Percentiles rank a stretch among this genome's conserved stretches.
Evolutionary conservation across 2,329 filamentous ascomycete species (phyloP).

Genomic region (Claviceps africana): DNA sequence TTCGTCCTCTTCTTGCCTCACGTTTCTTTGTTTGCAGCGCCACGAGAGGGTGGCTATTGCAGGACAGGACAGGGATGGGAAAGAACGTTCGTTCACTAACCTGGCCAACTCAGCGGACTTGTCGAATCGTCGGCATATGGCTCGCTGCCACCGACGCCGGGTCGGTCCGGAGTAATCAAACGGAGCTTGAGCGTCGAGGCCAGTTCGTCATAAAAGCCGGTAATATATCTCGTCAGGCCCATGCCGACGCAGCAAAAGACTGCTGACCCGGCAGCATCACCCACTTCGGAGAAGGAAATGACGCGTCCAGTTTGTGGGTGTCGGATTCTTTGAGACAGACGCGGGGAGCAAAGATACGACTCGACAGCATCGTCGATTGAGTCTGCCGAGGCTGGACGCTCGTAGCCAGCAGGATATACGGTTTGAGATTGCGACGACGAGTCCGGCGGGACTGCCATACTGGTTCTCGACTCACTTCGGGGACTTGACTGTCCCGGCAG

Average conservation of each 20-base stretch:
- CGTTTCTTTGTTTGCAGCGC: background rate
- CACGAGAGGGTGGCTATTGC: background rate
- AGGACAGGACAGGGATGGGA: background rate
- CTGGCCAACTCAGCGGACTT: conserved; percentile 86
- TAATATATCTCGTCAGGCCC: conserved; percentile 91
- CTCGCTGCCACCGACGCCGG: conserved; percentile 86
- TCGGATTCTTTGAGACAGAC: conserved; percentile 74
- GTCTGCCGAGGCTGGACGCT: conserved; percentile 65
- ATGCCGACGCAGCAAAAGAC: conserved; percentile 97
- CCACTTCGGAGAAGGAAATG: conserved; percentile 94
- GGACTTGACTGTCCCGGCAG: conserved; percentile 36
- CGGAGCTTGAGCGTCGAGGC: conserved; percentile 77
- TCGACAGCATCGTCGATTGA: conserved; percentile 82
- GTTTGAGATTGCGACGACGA: conserved; percentile 12
- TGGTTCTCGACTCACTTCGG: conserved; percentile 22
- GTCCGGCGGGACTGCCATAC: conserved; percentile 13
- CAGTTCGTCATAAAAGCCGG: conserved; percentile 92
- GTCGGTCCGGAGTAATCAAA: conserved; percentile 85
- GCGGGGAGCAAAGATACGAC: conserved; percentile 67
- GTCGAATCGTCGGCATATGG: conserved; percentile 67
- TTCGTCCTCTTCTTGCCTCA: too few relatives aligned
- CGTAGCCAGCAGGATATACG: conserved; percentile 39
- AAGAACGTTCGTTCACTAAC: conserved; percentile 33
- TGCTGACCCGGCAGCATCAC: conserved; percentile 77
- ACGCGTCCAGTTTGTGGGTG: conserved; percentile 75